Evolutionary conservation across 176 grass and related monocot genomes (phyloP).

Genomic region (Miscanthus lutarioriparius): DNA sequence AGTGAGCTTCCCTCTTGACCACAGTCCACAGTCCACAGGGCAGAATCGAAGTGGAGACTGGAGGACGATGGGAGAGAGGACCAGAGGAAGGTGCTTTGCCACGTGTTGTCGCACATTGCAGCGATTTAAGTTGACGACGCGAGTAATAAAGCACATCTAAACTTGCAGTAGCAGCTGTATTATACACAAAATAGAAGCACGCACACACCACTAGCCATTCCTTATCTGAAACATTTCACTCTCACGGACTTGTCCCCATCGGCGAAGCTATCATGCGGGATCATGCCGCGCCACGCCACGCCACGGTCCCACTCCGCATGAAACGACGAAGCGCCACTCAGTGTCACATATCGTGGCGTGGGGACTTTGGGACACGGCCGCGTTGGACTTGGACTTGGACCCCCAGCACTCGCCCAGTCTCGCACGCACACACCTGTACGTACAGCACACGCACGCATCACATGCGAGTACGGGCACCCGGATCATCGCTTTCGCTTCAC

Average conservation of each 20-base stretch:
- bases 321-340: too few species aligned
- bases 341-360: too few species aligned
- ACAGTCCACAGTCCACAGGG: too few species aligned
- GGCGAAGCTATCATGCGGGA: slow-evolving; percentile 16
- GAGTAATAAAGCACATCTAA: background rate
- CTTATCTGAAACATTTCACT: slow-evolving; percentile 18
- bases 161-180: background rate
- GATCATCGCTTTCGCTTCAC: background rate
- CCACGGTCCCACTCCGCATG: too few species aligned
- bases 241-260: slow-evolving; percentile 33
- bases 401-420: background rate
- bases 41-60: too few species aligned
- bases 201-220: slow-evolving; percentile 12
- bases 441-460: background rate
- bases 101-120: background rate
- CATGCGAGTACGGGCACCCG: too few species aligned
- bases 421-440: background rate
- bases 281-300: too few species aligned
- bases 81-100: too few species aligned
- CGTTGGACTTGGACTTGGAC: too few species aligned
- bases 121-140: background rate
- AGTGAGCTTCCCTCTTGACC: too few species aligned
- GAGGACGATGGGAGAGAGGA: too few species aligned
- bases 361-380: too few species aligned
- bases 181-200: background rate